These are phyloP conservation scores for Candida easanensis DNA, from an alignment of 805 yeast species.

Conservation along the genomic window DNA sequence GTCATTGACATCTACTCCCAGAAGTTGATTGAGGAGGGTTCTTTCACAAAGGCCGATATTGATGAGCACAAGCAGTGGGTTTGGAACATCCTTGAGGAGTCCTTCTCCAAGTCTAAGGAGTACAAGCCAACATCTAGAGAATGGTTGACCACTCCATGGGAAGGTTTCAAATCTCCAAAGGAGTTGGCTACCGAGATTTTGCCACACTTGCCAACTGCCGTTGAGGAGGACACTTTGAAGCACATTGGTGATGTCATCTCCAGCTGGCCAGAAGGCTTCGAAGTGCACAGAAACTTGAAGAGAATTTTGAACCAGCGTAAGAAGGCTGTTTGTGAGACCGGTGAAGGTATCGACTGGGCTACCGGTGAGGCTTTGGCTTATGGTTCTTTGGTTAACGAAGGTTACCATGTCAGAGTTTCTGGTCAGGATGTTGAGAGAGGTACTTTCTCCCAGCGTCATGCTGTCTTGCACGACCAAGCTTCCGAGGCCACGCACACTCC, in stretches of 20 bases:
- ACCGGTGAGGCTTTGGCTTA: slow-evolving; percentile 99
- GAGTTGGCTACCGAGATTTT: slow-evolving; percentile 93
- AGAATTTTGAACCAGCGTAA: slow-evolving; percentile 87
- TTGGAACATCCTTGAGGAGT: slow-evolving; percentile 90
- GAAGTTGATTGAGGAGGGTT: slow-evolving; percentile 77
- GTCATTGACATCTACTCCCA: slow-evolving; percentile 84
- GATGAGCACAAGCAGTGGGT: slow-evolving; percentile 98
- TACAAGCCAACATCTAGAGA: slow-evolving; percentile 89
- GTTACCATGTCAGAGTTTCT: slow-evolving; percentile 93
- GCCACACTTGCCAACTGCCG: slow-evolving; percentile 95
- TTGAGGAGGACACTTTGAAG: slow-evolving; percentile 66
- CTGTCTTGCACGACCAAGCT: slow-evolving; percentile 94
- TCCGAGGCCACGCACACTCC: slow-evolving; percentile 84
- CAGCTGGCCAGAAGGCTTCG: slow-evolving; percentile 82
- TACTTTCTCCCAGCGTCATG: slow-evolving; percentile 99
- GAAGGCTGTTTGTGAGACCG: slow-evolving; percentile 80
- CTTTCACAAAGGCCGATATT: slow-evolving; percentile 86
- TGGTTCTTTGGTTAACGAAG: slow-evolving; percentile 89
- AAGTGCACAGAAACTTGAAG: slow-evolving; percentile 91
- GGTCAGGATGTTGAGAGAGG: slow-evolving; percentile 99
- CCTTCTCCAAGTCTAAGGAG: slow-evolving; percentile 84
- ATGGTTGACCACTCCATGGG: slow-evolving; percentile 99
- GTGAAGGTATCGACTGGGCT: slow-evolving; percentile 98
- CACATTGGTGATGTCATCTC: slow-evolving; percentile 77
- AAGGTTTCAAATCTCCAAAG: slow-evolving; percentile 95